Base-by-base conservation (phyloP, 805 yeast species). In the Metschnikowia shivogae region DNA sequence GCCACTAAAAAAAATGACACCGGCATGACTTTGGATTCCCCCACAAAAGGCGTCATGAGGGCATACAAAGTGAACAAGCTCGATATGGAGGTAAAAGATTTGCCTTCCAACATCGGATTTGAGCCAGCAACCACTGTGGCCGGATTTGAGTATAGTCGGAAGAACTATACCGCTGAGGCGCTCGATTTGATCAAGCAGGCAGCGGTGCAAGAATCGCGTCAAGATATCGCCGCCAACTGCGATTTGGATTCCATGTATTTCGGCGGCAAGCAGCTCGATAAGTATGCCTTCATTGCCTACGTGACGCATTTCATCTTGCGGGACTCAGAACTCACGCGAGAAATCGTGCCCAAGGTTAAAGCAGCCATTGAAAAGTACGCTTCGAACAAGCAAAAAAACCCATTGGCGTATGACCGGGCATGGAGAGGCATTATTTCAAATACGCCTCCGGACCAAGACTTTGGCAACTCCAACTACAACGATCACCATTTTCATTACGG, bases 181-280 rank as follows among this genome's bases (percentile, higher is more conserved):
- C 60, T 70, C 32, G 53, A 60, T 2, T 46, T 64, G 27, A 76
- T 86, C 29, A 62, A 67, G 9, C 30, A 39, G 3, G 54, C 60
- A 17, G 84, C 86, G 2, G 58, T 55, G n/a, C 48, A 61, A 5
- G 93, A 86, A 54, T 62, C 77, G 8, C 56, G 72, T 26, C 78
- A 71, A 42, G 86, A 84, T 49, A 74, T 84, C 30, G 65, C 66
- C 4, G 75, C 73, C 13, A 77, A 74, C 62, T 75, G 84, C n/a
- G 68, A 84, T 56, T 68, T 83, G 9, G 88, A 88, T 50, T 88
- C 97, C 0, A 90, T 90, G 86, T 92, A 92, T 65, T 81, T 87
- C 17, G 77, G 95, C 2, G 99, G 98, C 10, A 92, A 93, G 62
- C 74, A 81, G 24, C 68, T 90, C 40, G 96, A 89, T 54, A 93